Base-by-base conservation (phyloP, 2,329 filamentous ascomycete genomes). In the Penicillium sp. region DNA sequence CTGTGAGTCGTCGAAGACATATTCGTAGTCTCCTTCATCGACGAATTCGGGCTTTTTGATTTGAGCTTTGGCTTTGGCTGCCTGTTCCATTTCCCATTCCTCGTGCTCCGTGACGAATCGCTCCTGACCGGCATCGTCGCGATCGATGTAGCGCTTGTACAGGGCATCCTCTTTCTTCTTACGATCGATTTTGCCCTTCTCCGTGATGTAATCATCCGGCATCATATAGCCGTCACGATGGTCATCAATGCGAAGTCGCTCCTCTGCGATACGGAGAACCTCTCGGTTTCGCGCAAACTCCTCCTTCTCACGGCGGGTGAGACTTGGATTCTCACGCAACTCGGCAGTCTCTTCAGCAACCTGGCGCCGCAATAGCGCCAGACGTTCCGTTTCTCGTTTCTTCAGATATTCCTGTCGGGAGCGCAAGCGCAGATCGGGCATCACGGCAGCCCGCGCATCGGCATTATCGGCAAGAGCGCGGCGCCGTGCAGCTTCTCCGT, bases 201-300 rank as follows among this genome's bases (percentile, higher is more conserved):
- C 90, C 0, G 88, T 95, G 54, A 95, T 92, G 66, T 95, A 95
- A 67, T 96, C 90, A 56, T 96, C 91, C 0, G 92, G 93, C 75
- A 98, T 85, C 57, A 86, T 81, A 71, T 97, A 98, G 2, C 92
- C 92, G 73, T 96, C 91, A 18, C 86, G 81, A 67, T 95, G 84
- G 59, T 97, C 92, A 66, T 97, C 91, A 56, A 98, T 95, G 38
- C 82, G 81, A 47, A 92, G 75, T 20, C 92, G 81, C 67, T 95
- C 89, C 71, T 96, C 88, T 1, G 89, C 89, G 37, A 95, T 76
- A 31, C 85, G 80, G 37, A 95, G 72, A 24, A 91, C 78, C 69
- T 97, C 89, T 40, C 88, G 78, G 64, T 97, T 97, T 64, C 89
- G 86, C 2, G 86, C 86, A 67, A 98, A 97, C 55, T 95, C 89